Conservation (phyloP, 768 basidiomycete species). For the Lyophyllum decastes region DNA sequence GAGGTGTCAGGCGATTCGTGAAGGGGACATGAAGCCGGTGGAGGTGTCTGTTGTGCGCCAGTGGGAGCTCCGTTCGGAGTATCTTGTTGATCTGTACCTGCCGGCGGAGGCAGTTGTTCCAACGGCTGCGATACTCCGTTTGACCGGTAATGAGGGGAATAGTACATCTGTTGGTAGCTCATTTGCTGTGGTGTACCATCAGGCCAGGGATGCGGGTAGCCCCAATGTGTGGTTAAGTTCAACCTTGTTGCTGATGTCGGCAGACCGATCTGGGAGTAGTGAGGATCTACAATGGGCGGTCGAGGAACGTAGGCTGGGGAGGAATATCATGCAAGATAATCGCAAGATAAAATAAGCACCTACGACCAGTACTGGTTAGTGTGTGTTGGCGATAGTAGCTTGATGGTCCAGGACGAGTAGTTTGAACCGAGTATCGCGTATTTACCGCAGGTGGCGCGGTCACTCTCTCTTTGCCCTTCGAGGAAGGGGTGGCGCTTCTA, state of each 20-base stretch:
- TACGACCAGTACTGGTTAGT: slow-evolving; percentile 40
- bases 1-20: slow-evolving; percentile 4
- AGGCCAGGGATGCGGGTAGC: slow-evolving; percentile 40
- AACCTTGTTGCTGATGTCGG: slow-evolving; percentile 57
- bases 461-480: slow-evolving; percentile 42
- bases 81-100: slow-evolving; percentile 5
- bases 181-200: slow-evolving; percentile 32
- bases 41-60: background rate
- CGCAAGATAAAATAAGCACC: slow-evolving; percentile 17
- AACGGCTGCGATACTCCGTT: slow-evolving; percentile 23
- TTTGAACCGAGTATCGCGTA: slow-evolving; percentile 29
- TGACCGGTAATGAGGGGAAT: slow-evolving; percentile 52
- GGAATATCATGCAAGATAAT: slow-evolving; percentile 1
- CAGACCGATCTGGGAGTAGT: slow-evolving; percentile 44
- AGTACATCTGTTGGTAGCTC: slow-evolving; percentile 39
- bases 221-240: slow-evolving; percentile 42
- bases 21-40: slow-evolving; percentile 4
- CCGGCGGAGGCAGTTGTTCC: slow-evolving; percentile 19
- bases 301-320: slow-evolving; percentile 43
- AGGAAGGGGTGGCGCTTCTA: slow-evolving; percentile 48
- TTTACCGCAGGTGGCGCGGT: slow-evolving; percentile 12
- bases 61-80: slow-evolving; percentile 1
- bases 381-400: slow-evolving; percentile 73
- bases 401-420: slow-evolving; percentile 39
- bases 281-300: slow-evolving; percentile 42